Base-by-base conservation (phyloP, 208 protist species). In the Crithidia bombi region DNA sequence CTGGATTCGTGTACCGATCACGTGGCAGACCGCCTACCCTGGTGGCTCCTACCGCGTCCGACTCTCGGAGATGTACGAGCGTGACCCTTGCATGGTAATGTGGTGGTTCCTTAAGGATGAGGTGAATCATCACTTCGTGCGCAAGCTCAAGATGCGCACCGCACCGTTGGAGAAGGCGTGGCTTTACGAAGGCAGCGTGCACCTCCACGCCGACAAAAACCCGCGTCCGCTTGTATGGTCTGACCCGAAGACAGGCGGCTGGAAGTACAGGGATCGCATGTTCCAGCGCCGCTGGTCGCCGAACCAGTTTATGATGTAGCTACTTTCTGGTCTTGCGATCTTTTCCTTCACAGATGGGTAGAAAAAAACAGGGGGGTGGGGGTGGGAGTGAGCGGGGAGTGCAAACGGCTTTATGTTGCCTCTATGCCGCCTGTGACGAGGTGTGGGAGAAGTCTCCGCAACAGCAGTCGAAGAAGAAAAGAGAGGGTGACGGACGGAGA, bases 21-120 rank as follows among this genome's bases (percentile, higher is more conserved):
- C 89, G 30, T 97, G 92, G 90, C 88, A 96, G 66, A 95, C 92
- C 33, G 87, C 87, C 26, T 97, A 97, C 83, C 92, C 92, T 3
- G 90, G 90, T 38, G 92, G 92, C 30, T 92, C 93, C 79, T 97
- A 97, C 66, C 90, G 92, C 39, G 84, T 97, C 56, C 89, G 92
- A 0, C 82, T 94, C 19, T 90, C 87, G 4, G 90, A 97, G 55
- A 95, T 97, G 92, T 97, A 95, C 78, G 89, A 97, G 73, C 90
- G 92, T 3, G 92, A 97, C 68, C 92, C 92, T 5, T 97, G 92
- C 81, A 97, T 97, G 92, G 79, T 97, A 35, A 93, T 97, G 88
- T 97, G 87, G 86, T 94, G 88, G 86, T 97, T 86, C 65, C 59
- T 97, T 10, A 94, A 94, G 72, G 89, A 95, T 68, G 90, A 97